Base-by-base conservation (phyloP, 1,139 yeast genomes). In the Magnusiomyces suaveolens region DNA sequence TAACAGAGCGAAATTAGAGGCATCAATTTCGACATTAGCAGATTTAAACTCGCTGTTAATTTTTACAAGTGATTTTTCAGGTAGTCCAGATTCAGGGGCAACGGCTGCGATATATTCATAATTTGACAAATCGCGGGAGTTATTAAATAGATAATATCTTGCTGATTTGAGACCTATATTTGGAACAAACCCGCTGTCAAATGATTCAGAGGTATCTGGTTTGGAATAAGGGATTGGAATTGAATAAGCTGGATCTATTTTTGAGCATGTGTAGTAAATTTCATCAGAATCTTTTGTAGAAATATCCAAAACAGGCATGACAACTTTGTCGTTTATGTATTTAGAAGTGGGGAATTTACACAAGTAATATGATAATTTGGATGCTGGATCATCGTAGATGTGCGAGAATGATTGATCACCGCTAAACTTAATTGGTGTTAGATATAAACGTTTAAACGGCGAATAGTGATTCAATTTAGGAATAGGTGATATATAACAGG, bases 251-350 rank as follows among this genome's bases (percentile, higher is more conserved):
- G 65, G 38, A 26, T 57, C 60, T 1, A 72, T 71, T 25, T 80
- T 65, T 1, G 80, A 66, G 20, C 81, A 65, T 50, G 70, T 70
- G 55, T 79, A 79, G 60, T 69, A 81, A 2, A 43, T 3, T 24
- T 43, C 47, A 23, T 43, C 20, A 3, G 47, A 43, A 2, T 3
- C 26, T 43, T 43, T 29, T 2, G 47, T 24, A 10, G 43, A 38
- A 24, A 43, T 14, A 24, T 43, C 47, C 16, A 43, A 4, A 43
- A 10, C 47, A 24, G 24, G 24, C 24, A 3, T 3, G 16, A 43
- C 2, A 14, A 14, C 47, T 3, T 43, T 16, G 2, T n/a, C 16
- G 20, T 43, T 23, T 12, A 10, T 10, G 10, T 38, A 4, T 38
- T 38, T 18, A 18, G 43, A 4, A 38, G 43, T 10, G n/a, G n/a